phyloP scores from a whole-genome alignment of 306 rosid species.

The Ochetophila trinervis region DNA sequence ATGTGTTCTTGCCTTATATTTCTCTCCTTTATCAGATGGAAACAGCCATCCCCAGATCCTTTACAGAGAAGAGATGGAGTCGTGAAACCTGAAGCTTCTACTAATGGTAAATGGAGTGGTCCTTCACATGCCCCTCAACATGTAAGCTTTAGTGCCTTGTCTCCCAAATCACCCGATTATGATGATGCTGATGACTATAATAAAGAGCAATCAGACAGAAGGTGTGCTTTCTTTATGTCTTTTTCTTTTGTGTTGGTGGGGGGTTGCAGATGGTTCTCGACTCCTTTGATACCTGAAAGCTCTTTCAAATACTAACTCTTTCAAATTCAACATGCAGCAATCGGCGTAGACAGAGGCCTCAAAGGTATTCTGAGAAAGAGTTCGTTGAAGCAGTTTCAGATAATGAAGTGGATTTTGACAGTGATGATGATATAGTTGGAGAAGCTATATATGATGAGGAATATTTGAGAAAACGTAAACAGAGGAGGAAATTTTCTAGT shows the following conservation, averaged over 20 bases:
- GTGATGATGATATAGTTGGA: conserved; percentile 97
- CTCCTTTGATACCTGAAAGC: conserved; percentile 4
- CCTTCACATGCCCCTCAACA: conserved; percentile 51
- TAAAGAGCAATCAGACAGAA: conserved; percentile 62
- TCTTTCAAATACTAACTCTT: conserved; percentile 22
- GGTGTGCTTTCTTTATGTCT: conserved; percentile 38
- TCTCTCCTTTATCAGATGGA: conserved; percentile 45
- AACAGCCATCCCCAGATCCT: conserved; percentile 78
- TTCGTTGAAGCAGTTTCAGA: conserved; percentile 74
- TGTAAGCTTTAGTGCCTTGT: conserved; percentile 52
- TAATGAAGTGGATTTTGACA: conserved; percentile 75
- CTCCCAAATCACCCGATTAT: conserved; percentile 70
- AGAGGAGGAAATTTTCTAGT: conserved; percentile 76
- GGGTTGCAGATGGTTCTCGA: neutral
- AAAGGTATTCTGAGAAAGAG: conserved; percentile 80
- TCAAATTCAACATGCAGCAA: conserved; percentile 42
- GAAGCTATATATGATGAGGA: conserved; percentile 96
- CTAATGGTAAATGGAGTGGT: conserved; percentile 75
- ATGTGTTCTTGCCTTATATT: conserved; percentile 15
- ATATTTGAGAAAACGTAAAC: conserved; percentile 79
- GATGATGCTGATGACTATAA: conserved; percentile 60
- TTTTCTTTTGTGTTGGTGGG: neutral
- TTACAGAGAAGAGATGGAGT: conserved; percentile 53
- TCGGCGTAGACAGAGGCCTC: conserved; percentile 83
- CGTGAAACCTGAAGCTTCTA: conserved; percentile 57